Base-by-base conservation (phyloP, 192 early-diverging fungal species). In the Umbelopsis ramanniana region DNA sequence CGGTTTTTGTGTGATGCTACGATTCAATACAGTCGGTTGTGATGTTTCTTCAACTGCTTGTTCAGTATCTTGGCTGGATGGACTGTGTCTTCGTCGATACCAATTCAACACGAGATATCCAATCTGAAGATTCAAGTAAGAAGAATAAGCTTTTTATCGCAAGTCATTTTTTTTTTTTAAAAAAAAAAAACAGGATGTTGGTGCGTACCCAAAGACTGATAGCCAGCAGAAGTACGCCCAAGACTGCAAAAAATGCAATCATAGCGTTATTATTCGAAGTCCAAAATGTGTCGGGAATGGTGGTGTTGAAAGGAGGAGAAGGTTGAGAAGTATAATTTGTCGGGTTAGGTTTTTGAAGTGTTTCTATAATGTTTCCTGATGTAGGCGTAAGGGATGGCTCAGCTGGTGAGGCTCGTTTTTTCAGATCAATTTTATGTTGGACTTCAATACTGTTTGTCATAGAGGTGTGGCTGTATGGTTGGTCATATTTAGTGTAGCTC, bases 351-450 rank as follows among this genome's bases (percentile, higher is more conserved):
- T 33, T 63, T 29, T 63, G 6, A 63, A 35, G 33, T 19, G 17
- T 63, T 29, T 63, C 57, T 7, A 63, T 37, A 63, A 1, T 35
- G 57, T 29, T 63, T 26, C 57, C 15, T 37, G 57, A n/a, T 19
- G 29, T 19, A 37, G 57, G 57, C 33, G 57, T 37, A 11, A 63
- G 35, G 4, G 23, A 63, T 63, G 57, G 57, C 57, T 63, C 57
- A 63, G 57, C 57, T 37, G 57, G 10, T 37, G 33, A 63, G 57
- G 29, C 57, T 63, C 57, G 57, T 63, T 63, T 63, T 63, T 37
- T 29, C 17, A 38, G 37, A 38, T 33, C 2, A 6, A 24, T 29
- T 14, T 6, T 14, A 7, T 19, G 9, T 12, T 29, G 26, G 37
- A 43, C 40, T 37, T 35, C 15, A 8, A 63, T 35, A 35, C 26